Evolutionary conservation across 257 asterid genomes (phyloP).

Genomic region (Solanum piurae): DNA sequence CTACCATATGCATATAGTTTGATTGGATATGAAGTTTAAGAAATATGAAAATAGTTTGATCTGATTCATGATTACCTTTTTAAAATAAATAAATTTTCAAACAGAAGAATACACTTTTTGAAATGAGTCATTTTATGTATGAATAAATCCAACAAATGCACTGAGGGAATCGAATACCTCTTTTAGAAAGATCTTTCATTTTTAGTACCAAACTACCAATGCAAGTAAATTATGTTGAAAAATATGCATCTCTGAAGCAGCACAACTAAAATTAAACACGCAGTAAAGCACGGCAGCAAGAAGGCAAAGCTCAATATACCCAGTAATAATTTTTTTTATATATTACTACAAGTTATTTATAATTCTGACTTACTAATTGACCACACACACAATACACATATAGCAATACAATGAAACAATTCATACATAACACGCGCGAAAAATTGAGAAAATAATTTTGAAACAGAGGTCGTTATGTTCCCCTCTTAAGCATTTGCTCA

Average conservation of each 20-base stretch:
- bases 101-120: not conserved
- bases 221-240: not conserved
- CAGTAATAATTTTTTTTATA: not conserved
- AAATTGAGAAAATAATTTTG: not conserved
- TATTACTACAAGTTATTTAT: not conserved
- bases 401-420: not conserved
- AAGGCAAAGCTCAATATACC: not conserved
- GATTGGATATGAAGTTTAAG: too few species aligned
- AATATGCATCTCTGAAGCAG: not conserved
- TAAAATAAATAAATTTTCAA: too few species aligned
- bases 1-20: not conserved
- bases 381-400: not conserved
- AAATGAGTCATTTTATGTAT: not conserved
- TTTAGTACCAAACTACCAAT: not conserved
- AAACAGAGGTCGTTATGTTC: slow-evolving; percentile 15
- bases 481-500: slow-evolving; percentile 62
- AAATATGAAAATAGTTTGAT: too few species aligned
- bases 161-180: not conserved
- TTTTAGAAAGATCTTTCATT: not conserved
- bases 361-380: not conserved
- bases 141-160: not conserved
- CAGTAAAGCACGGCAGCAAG: not conserved
- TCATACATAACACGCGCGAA: not conserved
- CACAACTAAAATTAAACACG: not conserved
- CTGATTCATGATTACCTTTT: too few species aligned